Base-by-base conservation (phyloP, 768 basidiomycete species). In the Mycena venus region DNA sequence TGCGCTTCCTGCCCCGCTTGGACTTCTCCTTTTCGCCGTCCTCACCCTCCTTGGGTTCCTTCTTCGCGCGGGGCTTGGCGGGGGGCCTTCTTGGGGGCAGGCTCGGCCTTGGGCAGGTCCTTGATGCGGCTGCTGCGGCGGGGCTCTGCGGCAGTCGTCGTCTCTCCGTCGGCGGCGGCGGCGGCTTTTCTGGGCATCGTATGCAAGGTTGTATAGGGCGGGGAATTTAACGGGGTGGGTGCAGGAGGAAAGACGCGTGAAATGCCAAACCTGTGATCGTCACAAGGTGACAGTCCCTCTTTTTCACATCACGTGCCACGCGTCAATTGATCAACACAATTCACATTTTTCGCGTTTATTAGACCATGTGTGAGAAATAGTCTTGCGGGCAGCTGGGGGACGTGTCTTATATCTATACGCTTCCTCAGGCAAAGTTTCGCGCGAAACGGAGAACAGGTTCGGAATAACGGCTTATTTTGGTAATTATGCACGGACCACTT, bases 121-220 rank as follows among this genome's bases (percentile, higher is more conserved):
- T 94, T 94, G 84, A 95, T 94, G 78, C 93, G 91, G 36, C 89
- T 84, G 10, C 93, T 94, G 84, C 93, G 93, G 82, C 93, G 93
- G 42, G 93, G 93, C 79, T 86, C 87, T 7, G 83, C 70, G 12
- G 80, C 86, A 15, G 53, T 12, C 11, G 51, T 11, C 11, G 25
- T 27, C n/a, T 60, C 58, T 15, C 36, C 58, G 29, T 85, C 83
- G 62, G 84, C 86, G 2, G 82, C 81, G 40, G 87, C 72, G 56
- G 89, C 90, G 60, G 92, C 88, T 90, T 94, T 94, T 79, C 93
- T 91, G 75, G 93, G 92, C 93, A 94, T 94, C 75, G 27, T 40
- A 17, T 63, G 65, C 62, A 62, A 14, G 11, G 65, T 21, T 34
- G 34, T 42, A 66, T 21, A 38, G 31, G 55, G 55, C 5, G 17